A percentile compares a stretch with the other conserved stretches of the same genome.
Conservation (phyloP, 225 moss, liverwort and hornwort genomes). For the Antitrichia curtipendula region DNA sequence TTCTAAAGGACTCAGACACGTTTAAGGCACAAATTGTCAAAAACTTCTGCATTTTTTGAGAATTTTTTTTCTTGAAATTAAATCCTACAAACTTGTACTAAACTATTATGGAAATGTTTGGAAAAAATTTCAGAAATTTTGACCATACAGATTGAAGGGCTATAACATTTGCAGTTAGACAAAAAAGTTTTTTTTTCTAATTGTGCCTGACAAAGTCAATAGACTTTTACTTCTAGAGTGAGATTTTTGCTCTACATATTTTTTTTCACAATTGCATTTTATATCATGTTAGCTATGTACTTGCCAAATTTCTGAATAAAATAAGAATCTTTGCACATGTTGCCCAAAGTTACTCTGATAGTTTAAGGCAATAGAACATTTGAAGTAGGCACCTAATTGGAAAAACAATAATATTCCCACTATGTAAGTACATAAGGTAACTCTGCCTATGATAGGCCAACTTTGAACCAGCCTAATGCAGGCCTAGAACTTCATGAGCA, state of each 20-base stretch:
- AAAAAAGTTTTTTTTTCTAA: too few relatives aligned
- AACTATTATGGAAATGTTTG: not conserved
- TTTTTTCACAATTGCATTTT: not conserved
- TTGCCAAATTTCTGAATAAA: not conserved
- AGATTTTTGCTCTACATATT: not conserved
- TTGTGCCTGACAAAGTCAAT: fast-evolving
- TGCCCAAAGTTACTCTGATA: not conserved
- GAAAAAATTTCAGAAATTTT: fast-evolving
- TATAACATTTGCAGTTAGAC: not conserved
- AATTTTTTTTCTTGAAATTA: not conserved
- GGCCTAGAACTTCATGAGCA: too few relatives aligned
- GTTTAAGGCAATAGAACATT: not conserved
- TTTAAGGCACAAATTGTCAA: not conserved
- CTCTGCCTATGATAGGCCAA: too few relatives aligned
- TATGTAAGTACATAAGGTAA: fast-evolving
- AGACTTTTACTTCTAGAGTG: not conserved
- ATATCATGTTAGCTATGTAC: not conserved
- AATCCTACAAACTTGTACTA: too few relatives aligned
- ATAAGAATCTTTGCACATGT: not conserved
- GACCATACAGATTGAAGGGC: not conserved
- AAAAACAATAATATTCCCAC: not conserved
- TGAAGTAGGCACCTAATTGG: fast-evolving
- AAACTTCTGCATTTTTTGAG: not conserved
- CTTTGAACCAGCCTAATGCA: too few relatives aligned
- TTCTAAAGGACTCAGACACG: fast-evolving